phyloP scores from a whole-genome alignment of 2,329 filamentous ascomycete genomes.

The Colletotrichum liriopes region DNA sequence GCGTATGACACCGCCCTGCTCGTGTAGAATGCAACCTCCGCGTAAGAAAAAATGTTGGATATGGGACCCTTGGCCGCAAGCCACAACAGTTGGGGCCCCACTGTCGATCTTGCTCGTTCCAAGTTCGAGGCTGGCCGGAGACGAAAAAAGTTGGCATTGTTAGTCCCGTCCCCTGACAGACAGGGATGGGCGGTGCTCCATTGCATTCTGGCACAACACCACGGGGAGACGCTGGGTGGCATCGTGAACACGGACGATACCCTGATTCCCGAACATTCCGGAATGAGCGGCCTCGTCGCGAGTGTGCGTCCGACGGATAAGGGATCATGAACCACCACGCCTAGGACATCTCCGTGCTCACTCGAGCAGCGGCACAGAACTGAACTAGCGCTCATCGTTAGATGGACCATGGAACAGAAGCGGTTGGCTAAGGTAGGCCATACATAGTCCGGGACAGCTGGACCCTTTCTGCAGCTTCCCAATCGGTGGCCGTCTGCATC shows the following conservation, averaged over 20 bases:
- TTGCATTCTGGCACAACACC: conserved; percentile 23
- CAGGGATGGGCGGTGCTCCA: conserved; percentile 14
- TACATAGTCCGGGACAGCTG: background rate
- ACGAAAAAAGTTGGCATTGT: conserved; percentile 38
- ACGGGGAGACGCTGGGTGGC: conserved; percentile 6
- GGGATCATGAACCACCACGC: conserved; percentile 26
- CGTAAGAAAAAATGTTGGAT: conserved; percentile 34
- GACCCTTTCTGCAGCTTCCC: background rate
- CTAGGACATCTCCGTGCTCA: background rate
- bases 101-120: conserved; percentile 39
- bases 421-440: background rate
- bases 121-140: conserved; percentile 30
- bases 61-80: conserved; percentile 33
- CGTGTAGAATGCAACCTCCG: conserved; percentile 23
- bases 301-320: background rate
- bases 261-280: conserved; percentile 16
- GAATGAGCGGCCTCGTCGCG: conserved; percentile 6
- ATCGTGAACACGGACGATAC: conserved; percentile 35
- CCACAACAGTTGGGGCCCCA: conserved; percentile 20
- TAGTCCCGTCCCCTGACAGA: conserved; percentile 10
- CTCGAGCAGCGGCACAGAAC: background rate
- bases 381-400: background rate
- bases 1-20: background rate
- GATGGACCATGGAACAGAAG: background rate
- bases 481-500: conserved; percentile 21